Percentiles rank a stretch among this genome's conserved stretches.
phyloP scores from a whole-genome alignment of 1,139 yeast genomes.

The Candida gigantensis region DNA sequence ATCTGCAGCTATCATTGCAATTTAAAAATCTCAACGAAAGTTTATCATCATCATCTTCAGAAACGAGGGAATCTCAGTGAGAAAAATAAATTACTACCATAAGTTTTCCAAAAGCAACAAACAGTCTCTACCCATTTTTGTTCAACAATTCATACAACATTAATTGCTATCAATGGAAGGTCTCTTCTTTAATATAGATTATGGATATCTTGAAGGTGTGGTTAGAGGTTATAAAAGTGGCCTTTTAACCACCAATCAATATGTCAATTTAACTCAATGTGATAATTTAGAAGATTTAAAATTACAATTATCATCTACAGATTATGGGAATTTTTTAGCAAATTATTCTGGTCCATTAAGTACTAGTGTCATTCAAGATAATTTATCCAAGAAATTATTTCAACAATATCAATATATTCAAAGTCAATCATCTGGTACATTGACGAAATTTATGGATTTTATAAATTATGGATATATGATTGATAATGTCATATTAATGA shows the following conservation, averaged over 20 bases:
- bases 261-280: constrained; percentile 91
- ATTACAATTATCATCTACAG: constrained; percentile 91
- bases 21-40: no score
- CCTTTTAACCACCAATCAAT: constrained; percentile 72
- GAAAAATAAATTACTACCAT: no score
- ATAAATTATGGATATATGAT: constrained; percentile 97
- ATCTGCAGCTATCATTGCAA: no score
- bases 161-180: no score
- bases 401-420: constrained; percentile 84
- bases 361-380: constrained; percentile 80
- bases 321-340: constrained; percentile 87
- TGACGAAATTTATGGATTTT: constrained; percentile 82
- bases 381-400: constrained; percentile 71
- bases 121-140: not conserved
- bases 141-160: no score
- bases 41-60: no score
- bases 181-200: constrained; percentile 70
- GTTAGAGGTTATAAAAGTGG: constrained; percentile 94
- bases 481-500: constrained; percentile 93
- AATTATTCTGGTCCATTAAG: constrained; percentile 80
- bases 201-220: constrained; percentile 90
- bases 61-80: no score
- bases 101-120: no score
- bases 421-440: constrained; percentile 78
- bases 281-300: constrained; percentile 92